Percentiles rank a stretch among this genome's conserved stretches.
Evolutionary conservation across 2,329 filamentous ascomycete genomes (phyloP).

Genomic region (Diplodia corticola): DNA sequence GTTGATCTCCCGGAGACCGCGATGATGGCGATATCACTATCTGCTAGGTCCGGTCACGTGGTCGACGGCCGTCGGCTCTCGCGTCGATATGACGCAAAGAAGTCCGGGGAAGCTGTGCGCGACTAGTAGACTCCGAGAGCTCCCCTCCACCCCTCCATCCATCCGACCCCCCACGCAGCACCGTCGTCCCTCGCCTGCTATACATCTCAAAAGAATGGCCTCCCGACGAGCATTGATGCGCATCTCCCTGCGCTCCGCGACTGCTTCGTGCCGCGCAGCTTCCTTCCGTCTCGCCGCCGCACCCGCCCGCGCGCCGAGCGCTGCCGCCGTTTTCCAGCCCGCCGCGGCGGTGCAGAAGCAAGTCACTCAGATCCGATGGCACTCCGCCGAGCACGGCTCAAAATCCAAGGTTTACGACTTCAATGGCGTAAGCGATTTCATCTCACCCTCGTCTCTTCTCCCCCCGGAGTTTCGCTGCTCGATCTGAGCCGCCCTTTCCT

Average conservation of each 20-base stretch:
- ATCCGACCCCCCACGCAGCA: neutral
- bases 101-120: conserved; percentile 18
- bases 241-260: conserved; percentile 2
- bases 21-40: neutral
- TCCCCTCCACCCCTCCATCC: too few relatives aligned
- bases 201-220: neutral
- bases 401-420: conserved; percentile 20
- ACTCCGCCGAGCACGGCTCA: conserved; percentile 16
- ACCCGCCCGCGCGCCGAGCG: neutral
- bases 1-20: conserved; percentile 3
- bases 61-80: neutral
- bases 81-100: conserved; percentile 19
- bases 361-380: neutral
- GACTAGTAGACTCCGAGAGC: neutral
- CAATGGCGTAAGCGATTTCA: neutral
- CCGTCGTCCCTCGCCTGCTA: neutral
- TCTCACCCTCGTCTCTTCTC: neutral
- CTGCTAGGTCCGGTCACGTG: neutral
- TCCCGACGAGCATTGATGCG: conserved; percentile 10
- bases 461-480: too few relatives aligned
- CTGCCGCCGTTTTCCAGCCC: neutral
- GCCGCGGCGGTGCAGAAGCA: neutral
- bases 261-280: neutral
- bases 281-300: neutral
- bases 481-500: too few relatives aligned